Conservation (phyloP, 441 rosid genomes). For the Breynia disticha region DNA sequence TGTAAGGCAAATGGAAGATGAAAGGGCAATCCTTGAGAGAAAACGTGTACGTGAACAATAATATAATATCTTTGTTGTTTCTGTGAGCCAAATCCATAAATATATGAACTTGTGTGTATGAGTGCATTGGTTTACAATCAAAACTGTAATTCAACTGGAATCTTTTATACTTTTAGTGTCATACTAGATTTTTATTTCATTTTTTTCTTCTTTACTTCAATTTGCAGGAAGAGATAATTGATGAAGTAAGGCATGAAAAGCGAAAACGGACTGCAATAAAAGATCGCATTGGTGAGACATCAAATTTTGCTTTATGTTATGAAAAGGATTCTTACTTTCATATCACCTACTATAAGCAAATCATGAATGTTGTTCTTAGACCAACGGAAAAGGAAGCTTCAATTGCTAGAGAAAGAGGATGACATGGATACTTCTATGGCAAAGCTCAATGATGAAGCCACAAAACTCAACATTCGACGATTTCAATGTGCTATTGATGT, state of each 20-base stretch:
- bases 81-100: too few relatives aligned
- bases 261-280: constrained; percentile 49
- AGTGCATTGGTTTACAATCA: too few relatives aligned
- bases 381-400: constrained; percentile 56
- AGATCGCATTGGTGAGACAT: constrained; percentile 36
- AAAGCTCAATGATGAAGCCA: constrained; percentile 55
- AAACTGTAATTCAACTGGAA: too few relatives aligned
- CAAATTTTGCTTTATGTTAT: constrained; percentile 4
- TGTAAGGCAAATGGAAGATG: constrained; percentile 59
- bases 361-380: constrained; percentile 20
- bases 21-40: constrained; percentile 58
- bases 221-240: constrained; percentile 59
- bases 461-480: constrained; percentile 40
- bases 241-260: constrained; percentile 29
- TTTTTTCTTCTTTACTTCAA: constrained; percentile 1
- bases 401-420: constrained; percentile 54
- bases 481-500: constrained; percentile 36
- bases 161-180: too few relatives aligned
- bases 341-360: too few relatives aligned
- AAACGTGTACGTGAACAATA: constrained; percentile 43
- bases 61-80: too few relatives aligned
- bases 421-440: constrained; percentile 55
- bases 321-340: neutral
- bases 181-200: neutral
- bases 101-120: too few relatives aligned